phyloP scores from a whole-genome alignment of 805 yeast species.

The Zygotorulaspora chibaensis region DNA sequence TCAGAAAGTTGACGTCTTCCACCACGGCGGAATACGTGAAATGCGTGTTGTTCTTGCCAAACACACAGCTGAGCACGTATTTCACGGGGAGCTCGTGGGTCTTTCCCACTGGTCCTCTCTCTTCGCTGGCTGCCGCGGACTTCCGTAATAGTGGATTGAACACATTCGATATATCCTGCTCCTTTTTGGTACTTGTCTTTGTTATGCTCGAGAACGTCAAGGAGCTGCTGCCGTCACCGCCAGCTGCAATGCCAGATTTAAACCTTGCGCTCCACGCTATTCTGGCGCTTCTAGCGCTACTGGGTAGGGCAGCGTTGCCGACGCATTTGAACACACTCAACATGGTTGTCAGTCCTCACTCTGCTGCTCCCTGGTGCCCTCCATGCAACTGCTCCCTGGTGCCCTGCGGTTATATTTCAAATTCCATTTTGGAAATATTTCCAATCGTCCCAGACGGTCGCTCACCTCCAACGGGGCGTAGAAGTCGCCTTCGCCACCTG shows the following conservation, averaged over 20 bases:
- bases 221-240: constrained; percentile 5
- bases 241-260: constrained; percentile 6
- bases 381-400: too few relatives aligned
- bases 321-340: too few relatives aligned
- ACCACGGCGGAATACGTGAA: constrained; percentile 68
- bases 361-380: too few relatives aligned
- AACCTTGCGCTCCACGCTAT: constrained; percentile 2
- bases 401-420: too few relatives aligned
- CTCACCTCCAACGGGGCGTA: too few relatives aligned
- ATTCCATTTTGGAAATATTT: too few relatives aligned
- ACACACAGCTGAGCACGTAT: constrained; percentile 70
- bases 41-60: constrained; percentile 79
- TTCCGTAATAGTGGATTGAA: constrained; percentile 7
- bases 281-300: background rate
- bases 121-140: background rate
- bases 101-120: constrained; percentile 4
- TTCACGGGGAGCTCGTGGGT: constrained; percentile 42
- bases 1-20: constrained; percentile 56
- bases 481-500: too few relatives aligned
- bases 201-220: constrained; percentile 18
- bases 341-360: too few relatives aligned
- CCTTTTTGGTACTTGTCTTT: constrained; percentile 7
- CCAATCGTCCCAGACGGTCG: too few relatives aligned
- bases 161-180: constrained; percentile 16
- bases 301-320: background rate